Evolutionary conservation across 331 rosid species (phyloP), one percentile per base, ranked within the genome.

Genomic region (Arachis monticola): DNA sequence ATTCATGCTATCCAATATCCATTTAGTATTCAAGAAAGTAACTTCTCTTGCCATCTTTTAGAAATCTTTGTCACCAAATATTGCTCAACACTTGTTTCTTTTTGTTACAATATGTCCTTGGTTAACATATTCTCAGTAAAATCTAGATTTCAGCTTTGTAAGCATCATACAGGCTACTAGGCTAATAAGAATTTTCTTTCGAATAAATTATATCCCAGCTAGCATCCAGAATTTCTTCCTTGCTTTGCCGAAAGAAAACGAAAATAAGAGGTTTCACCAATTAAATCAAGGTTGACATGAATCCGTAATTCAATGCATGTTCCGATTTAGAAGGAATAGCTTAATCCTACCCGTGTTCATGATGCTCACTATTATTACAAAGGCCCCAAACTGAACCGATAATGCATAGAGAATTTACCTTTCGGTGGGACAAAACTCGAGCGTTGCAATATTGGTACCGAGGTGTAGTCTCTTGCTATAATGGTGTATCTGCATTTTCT

Each of bases 401-500:
- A 55, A 38, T 17, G 69, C 50, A 45, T 46, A 13, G 78, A 78
- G 5, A 46, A 67, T 46, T 78, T 77, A 88, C 99, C 97, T 94
- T 85, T 94, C 97, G 53, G 75, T 75, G 73, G 99, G 99, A 82
- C 99, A 94, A 67, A 92, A 92, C 44, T 88, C 96, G 6, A 94
- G 83, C 0, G 92, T 77, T 51, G 84, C 88, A 73, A 94, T 94
- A 82, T 79, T 67, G 55, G 97, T 89, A 70, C 97, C 97, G 52
- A 92, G 84, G 74, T 94, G 97, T 56, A 94, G 87, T 85, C 99
- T 88, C 88, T 78, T 94, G 81, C 96, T 92, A 77, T 82, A 82
- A 78, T 94, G 99, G 86, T 75, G 69, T 70, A 94, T 81, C 86
- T 85, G 96, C 99, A 94, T 94, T 83, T 92, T 92, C 86, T 88